Conservation (phyloP, 2,329 filamentous ascomycete species). For the Aspergillus aculeatus region DNA sequence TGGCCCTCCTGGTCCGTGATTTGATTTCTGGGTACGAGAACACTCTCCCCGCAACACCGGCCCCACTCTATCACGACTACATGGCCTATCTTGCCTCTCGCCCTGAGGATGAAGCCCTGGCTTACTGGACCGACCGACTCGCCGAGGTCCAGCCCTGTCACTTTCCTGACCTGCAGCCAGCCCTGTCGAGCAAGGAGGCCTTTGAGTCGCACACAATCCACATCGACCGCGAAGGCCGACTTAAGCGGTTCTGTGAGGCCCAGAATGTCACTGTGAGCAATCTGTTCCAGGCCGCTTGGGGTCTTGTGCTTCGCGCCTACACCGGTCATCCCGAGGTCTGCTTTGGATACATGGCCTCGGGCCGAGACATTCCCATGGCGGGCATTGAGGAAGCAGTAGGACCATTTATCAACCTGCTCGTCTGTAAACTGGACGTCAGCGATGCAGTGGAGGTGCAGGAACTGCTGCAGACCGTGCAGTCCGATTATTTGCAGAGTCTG, state of each 20-base stretch:
- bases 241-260: neutral
- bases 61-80: constrained; percentile 1
- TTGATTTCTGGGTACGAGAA: constrained; percentile 11
- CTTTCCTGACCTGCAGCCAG: neutral
- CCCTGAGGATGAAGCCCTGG: neutral
- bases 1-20: constrained; percentile 9
- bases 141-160: neutral
- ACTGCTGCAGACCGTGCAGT: neutral
- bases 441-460: neutral
- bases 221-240: no score
- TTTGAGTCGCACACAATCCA: no score
- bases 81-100: constrained; percentile 1
- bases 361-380: constrained; percentile 38
- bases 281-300: constrained; percentile 28
- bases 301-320: constrained; percentile 20
- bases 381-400: constrained; percentile 42
- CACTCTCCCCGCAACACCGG: neutral
- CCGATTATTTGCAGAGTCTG: neutral
- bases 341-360: constrained; percentile 32
- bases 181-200: no score
- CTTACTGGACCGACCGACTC: constrained; percentile 28
- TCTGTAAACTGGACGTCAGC: constrained; percentile 41
- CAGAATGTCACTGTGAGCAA: constrained; percentile 20
- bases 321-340: constrained; percentile 25
- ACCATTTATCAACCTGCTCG: constrained; percentile 51